Conservation (phyloP, 75 land plant genomes). For the Picea sitchensis region DNA sequence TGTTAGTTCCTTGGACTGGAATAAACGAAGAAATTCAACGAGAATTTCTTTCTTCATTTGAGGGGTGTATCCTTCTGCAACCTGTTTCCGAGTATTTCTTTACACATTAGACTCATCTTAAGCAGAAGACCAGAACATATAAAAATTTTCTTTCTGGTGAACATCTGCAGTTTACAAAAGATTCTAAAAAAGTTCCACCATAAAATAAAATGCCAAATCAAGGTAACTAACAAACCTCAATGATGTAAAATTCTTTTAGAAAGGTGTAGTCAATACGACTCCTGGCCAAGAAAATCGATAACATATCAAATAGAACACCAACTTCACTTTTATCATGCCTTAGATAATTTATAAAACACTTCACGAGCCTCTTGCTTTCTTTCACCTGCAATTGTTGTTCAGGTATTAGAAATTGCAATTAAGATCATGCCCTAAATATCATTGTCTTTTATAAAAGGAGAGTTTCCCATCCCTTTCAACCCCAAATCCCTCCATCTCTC, state of each 20-base stretch:
- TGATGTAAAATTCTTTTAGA: slow-evolving; percentile 89
- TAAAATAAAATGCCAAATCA: background rate
- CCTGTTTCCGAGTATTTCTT: slow-evolving; percentile 54
- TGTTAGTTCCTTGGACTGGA: slow-evolving; percentile 73
- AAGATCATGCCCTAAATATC: slow-evolving; percentile 83
- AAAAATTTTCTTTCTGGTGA: background rate
- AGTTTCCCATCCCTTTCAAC: slow-evolving; percentile 79
- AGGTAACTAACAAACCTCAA: slow-evolving; percentile 70
- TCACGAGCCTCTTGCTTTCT: slow-evolving; percentile 95
- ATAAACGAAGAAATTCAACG: slow-evolving; percentile 73
- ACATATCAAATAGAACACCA: slow-evolving; percentile 86
- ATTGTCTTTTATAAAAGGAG: slow-evolving; percentile 88
- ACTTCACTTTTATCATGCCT: slow-evolving; percentile 94
- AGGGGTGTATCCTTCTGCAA: slow-evolving; percentile 93
- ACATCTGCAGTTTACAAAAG: background rate
- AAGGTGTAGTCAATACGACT: slow-evolving; percentile 95
- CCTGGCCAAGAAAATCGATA: slow-evolving; percentile 86
- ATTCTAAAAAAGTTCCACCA: background rate
- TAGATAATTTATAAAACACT: slow-evolving; percentile 94
- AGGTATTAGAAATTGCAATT: background rate
- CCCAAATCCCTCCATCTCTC: slow-evolving; percentile 91
- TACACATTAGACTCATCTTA: background rate
- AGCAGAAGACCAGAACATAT: background rate
- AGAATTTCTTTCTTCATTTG: slow-evolving; percentile 83
- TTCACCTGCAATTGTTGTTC: slow-evolving; percentile 64